A percentile compares a stretch with the other conserved stretches of the same genome.
Conservation (phyloP, 371 early-diverging fungal genomes). For the Apophysomyces sp. region DNA sequence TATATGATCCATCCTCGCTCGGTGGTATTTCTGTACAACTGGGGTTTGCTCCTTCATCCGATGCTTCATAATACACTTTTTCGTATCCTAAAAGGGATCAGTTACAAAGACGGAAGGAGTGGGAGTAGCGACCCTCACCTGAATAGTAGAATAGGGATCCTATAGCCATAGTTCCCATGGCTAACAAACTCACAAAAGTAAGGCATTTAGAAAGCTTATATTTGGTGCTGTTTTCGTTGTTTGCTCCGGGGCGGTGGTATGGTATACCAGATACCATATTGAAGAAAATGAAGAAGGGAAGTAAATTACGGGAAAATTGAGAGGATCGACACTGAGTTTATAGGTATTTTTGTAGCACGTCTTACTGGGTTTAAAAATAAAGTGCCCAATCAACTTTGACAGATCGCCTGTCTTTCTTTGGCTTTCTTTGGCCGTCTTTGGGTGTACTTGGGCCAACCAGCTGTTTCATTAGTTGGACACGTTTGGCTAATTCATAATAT, state of each 20-base stretch:
- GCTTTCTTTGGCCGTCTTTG: too few relatives aligned
- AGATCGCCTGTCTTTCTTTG: not conserved
- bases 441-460: too few relatives aligned
- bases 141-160: slow-evolving; percentile 30
- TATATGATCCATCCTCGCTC: slow-evolving; percentile 37
- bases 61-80: not conserved
- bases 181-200: slow-evolving; percentile 30
- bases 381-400: not conserved
- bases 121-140: slow-evolving; percentile 14
- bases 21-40: slow-evolving; percentile 19
- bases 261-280: not conserved
- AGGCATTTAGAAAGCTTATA: slow-evolving; percentile 40
- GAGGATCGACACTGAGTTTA: slow-evolving; percentile 2
- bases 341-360: not conserved
- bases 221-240: not conserved
- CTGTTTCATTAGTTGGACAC: too few relatives aligned
- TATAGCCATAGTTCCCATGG: slow-evolving; percentile 35
- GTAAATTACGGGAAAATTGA: not conserved
- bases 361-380: not conserved
- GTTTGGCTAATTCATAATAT: too few relatives aligned
- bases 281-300: not conserved
- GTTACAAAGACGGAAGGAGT: not conserved
- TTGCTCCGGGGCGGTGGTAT: not conserved
- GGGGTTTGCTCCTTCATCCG: slow-evolving; percentile 16
- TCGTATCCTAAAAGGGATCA: not conserved